Evolutionary conservation across 768 basidiomycete species (phyloP).

Genomic region (Naganishia randhawae): DNA sequence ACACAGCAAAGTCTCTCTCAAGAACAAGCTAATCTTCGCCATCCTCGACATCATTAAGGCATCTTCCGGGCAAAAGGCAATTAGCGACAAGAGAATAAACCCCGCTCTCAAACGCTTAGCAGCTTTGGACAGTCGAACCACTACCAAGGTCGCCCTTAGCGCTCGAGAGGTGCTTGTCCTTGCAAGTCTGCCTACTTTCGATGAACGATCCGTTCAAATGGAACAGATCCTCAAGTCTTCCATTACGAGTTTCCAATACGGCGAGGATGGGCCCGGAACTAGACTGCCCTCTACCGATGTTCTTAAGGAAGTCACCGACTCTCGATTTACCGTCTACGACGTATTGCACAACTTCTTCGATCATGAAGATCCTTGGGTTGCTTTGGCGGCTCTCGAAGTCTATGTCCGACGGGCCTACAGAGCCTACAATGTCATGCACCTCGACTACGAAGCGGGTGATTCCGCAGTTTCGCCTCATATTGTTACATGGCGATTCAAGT

Average conservation of each 20-base stretch:
- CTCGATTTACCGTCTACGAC: slow-evolving; percentile 92
- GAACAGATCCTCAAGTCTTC: slow-evolving; percentile 85
- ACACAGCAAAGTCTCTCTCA: slow-evolving; percentile 91
- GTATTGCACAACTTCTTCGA: slow-evolving; percentile 94
- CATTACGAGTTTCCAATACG: slow-evolving; percentile 81
- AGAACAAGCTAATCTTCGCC: slow-evolving; percentile 78
- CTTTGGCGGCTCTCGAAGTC: slow-evolving; percentile 88
- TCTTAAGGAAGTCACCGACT: slow-evolving; percentile 88
- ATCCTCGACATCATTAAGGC: slow-evolving; percentile 86
- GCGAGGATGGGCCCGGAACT: slow-evolving; percentile 66
- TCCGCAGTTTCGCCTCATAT: slow-evolving; percentile 70
- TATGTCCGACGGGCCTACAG: slow-evolving; percentile 94
- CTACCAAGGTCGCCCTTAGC: slow-evolving; percentile 85
- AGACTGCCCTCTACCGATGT: slow-evolving; percentile 82
- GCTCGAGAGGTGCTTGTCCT: slow-evolving; percentile 95
- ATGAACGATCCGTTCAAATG: slow-evolving; percentile 90
- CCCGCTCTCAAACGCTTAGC: slow-evolving; percentile 76
- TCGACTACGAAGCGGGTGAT: slow-evolving; percentile 94
- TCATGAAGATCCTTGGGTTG: slow-evolving; percentile 76
- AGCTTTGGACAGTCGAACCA: slow-evolving; percentile 86
- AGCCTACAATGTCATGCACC: slow-evolving; percentile 81
- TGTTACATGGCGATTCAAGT: slow-evolving; percentile 91
- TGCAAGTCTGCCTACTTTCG: slow-evolving; percentile 93
- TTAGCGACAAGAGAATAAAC: slow-evolving; percentile 68
- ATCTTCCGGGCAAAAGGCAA: slow-evolving; percentile 62